phyloP scores from a whole-genome alignment of 2,329 filamentous ascomycete species.

The Penicillium sp. region DNA sequence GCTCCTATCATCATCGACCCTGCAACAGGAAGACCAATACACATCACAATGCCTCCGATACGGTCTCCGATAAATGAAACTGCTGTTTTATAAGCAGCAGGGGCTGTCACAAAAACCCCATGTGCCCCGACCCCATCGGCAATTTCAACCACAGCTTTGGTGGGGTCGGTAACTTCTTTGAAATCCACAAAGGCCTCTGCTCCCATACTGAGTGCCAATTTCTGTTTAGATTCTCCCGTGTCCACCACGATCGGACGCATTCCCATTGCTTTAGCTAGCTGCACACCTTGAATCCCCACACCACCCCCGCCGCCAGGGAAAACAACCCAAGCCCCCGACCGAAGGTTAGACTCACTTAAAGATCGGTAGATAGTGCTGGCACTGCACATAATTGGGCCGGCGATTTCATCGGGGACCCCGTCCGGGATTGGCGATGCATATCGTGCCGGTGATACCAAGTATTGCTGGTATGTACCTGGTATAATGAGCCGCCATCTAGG shows the following conservation, averaged over 20 bases:
- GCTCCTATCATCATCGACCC: conserved; percentile 22
- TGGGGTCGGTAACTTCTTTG: conserved; percentile 35
- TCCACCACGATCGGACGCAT: conserved; percentile 57
- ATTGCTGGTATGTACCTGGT: conserved; percentile 57
- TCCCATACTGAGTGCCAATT: conserved; percentile 49
- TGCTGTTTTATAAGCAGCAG: conserved; percentile 42
- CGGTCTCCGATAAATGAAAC: conserved; percentile 41
- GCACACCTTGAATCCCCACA: conserved; percentile 58
- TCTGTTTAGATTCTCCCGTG: conserved; percentile 48
- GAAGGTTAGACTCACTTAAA: conserved; percentile 51
- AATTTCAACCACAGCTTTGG: conserved; percentile 45
- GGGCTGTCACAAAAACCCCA: conserved; percentile 43
- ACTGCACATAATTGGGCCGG: conserved; percentile 60
- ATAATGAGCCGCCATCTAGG: background rate
- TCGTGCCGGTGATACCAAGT: conserved; percentile 54
- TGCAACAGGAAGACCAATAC: conserved; percentile 42
- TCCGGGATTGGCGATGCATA: conserved; percentile 57
- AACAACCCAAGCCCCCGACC: conserved; percentile 52
- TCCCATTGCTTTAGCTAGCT: conserved; percentile 55
- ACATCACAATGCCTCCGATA: conserved; percentile 53
- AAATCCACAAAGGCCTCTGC: conserved; percentile 59
- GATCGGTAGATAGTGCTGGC: conserved; percentile 59
- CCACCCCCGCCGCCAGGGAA: conserved; percentile 48
- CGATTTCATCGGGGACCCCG: conserved; percentile 54
- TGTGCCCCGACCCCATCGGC: conserved; percentile 50